Base-by-base conservation (phyloP, 331 rosid species). In the Malus hybrid region DNA sequence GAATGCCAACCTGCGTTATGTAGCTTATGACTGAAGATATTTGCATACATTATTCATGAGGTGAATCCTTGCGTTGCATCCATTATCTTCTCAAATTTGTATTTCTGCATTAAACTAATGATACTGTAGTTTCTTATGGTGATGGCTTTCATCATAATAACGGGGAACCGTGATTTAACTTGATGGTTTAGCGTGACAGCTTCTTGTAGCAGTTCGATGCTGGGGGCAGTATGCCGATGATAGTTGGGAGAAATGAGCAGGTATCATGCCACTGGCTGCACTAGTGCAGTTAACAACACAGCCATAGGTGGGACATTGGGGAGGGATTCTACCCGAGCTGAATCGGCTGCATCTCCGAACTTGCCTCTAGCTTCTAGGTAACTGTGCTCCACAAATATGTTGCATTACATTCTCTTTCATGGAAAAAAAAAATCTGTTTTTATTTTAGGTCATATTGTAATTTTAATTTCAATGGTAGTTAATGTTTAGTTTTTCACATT, bases 261-360 rank as follows among this genome's bases (percentile, higher is more conserved):
- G 96, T 86, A 90, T 91, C 97, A 87, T 87, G 81, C 86, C 87
- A 83, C 90, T 75, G 80, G 95, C 95, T 88, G 96, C 96, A 81
- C 93, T 88, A 84, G 97, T 94, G 96, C 98, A 91, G 97, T 94
- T 83, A 91, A 88, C 76, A 91, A 88, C 87, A 87, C 79, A 85
- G 80, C 86, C 77, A 81, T 91, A 75, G 91, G 97, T 15, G 93
- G 96, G 63, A 84, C 94, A 70, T 91, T 97, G 18, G 84, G 88
- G 66, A 86, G 95, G 90, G 98, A 94, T 77, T 69, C 87, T 75
- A 84, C 86, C 84, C 91, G 95, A 84, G 84, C 93, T 71, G 98
- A 91, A 78, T 91, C 96, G 39, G 66, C 96, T 80, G 82, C 93
- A 28, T 71, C 90, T 84, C 91, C 96, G 61, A 90, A 88, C 72